A percentile compares a stretch with the other conserved stretches of the same genome.
These are phyloP conservation scores for Arachnopeziza araneosa DNA, from an alignment of 2,329 filamentous ascomycete species.

Conservation along the genomic window DNA sequence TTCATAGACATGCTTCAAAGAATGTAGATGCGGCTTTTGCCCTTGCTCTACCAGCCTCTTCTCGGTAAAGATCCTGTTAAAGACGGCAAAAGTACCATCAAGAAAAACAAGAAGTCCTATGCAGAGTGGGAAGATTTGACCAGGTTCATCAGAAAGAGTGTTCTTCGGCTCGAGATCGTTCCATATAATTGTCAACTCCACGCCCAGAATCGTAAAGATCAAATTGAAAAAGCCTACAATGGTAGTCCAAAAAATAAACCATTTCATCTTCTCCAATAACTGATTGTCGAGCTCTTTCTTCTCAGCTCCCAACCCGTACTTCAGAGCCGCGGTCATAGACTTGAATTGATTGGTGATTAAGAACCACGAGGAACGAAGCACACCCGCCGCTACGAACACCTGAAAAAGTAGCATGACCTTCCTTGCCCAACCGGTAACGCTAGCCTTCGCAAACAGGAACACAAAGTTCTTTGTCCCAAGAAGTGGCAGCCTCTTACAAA, in stretches of 20 bases:
- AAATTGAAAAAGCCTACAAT: background rate
- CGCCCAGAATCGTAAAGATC: background rate
- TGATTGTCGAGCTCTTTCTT: background rate
- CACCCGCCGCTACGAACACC: background rate
- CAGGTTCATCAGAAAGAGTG: background rate
- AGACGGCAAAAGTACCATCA: background rate
- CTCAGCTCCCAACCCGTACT: background rate
- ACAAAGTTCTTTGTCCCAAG: background rate
- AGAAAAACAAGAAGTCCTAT: background rate
- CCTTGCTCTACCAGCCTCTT: background rate
- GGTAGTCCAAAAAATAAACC: background rate
- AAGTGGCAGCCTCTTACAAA: background rate
- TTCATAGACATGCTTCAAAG: background rate
- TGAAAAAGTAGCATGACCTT: background rate
- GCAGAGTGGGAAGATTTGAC: background rate
- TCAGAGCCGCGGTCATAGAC: background rate
- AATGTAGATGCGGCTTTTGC: background rate
- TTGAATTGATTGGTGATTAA: background rate
- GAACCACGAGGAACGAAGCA: background rate
- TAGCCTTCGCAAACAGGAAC: background rate
- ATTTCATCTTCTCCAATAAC: background rate
- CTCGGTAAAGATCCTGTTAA: background rate
- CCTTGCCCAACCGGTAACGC: background rate
- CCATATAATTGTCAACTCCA: background rate
- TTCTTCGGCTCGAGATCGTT: background rate